Conservation (phyloP, 345 rosid genomes). For the Sonneratia alba region DNA sequence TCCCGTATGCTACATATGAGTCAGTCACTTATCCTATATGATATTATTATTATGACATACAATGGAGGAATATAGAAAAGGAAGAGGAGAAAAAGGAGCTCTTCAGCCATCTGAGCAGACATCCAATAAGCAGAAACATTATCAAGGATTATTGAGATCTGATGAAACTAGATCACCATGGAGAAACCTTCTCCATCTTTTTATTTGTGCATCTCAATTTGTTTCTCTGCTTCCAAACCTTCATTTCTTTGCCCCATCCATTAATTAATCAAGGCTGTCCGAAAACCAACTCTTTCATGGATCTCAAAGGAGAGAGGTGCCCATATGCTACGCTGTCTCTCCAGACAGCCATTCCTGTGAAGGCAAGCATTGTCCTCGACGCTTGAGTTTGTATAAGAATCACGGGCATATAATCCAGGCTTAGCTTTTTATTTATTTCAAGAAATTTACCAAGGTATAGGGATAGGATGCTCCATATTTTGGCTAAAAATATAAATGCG, state of each 20-base stretch:
- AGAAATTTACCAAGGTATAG: neutral
- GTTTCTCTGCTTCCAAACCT: neutral
- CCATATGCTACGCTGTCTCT: conserved; percentile 56
- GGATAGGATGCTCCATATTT: neutral
- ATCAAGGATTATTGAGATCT: neutral
- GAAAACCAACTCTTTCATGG: conserved; percentile 53
- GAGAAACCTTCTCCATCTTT: neutral
- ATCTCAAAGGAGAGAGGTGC: conserved; percentile 48
- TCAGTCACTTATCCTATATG: neutral
- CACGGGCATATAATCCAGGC: neutral
- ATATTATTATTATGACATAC: neutral
- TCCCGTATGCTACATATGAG: neutral
- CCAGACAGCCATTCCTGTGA: conserved; percentile 66
- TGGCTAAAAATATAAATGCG: neutral
- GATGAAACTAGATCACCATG: neutral
- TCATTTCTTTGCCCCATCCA: neutral
- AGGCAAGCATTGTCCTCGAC: neutral
- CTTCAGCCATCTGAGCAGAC: neutral
- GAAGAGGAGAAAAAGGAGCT: neutral
- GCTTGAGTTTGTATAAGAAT: neutral
- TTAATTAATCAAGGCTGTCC: conserved; percentile 27
- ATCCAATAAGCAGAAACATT: neutral
- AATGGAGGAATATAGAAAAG: neutral
- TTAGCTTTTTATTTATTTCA: neutral
- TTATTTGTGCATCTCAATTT: neutral